phyloP scores from a whole-genome alignment of 805 yeast genomes.

The Pichia thaimueangensis region DNA sequence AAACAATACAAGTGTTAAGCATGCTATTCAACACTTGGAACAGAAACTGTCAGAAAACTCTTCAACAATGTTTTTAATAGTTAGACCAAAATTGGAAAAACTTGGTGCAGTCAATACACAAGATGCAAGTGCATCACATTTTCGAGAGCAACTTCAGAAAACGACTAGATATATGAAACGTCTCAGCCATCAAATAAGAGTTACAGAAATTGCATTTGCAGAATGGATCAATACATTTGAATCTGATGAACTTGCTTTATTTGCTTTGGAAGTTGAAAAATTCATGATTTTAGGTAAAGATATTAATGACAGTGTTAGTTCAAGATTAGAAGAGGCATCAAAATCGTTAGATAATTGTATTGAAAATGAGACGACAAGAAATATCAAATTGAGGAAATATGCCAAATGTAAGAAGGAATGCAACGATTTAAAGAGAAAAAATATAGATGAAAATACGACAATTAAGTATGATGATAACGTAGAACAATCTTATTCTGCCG shows the following conservation, averaged over 20 bases:
- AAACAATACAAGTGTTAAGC: neutral
- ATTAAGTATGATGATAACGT: constrained; percentile 4
- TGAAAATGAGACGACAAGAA: constrained; percentile 2
- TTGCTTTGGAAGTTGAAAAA: constrained; percentile 7
- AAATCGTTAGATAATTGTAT: neutral
- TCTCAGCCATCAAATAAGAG: neutral
- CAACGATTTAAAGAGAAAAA: constrained; percentile 2
- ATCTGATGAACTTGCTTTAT: constrained; percentile 1
- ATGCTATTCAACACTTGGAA: constrained; percentile 1
- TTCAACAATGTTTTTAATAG: neutral
- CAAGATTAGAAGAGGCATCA: constrained; percentile 1
- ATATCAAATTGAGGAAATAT: neutral
- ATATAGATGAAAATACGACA: constrained; percentile 1
- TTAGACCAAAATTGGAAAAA: constrained; percentile 11
- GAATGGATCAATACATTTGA: constrained; percentile 10
- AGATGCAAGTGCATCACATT: constrained; percentile 8
- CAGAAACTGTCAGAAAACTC: neutral
- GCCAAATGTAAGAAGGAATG: constrained; percentile 1
- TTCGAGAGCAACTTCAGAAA: constrained; percentile 8
- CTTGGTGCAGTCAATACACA: constrained; percentile 12
- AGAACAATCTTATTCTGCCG: neutral
- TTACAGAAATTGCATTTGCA: neutral
- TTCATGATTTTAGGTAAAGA: neutral
- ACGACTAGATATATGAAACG: constrained; percentile 3
- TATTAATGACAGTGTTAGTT: constrained; percentile 1